Evolutionary conservation across 768 basidiomycete genomes (phyloP).

Genomic region (Imleria badia): DNA sequence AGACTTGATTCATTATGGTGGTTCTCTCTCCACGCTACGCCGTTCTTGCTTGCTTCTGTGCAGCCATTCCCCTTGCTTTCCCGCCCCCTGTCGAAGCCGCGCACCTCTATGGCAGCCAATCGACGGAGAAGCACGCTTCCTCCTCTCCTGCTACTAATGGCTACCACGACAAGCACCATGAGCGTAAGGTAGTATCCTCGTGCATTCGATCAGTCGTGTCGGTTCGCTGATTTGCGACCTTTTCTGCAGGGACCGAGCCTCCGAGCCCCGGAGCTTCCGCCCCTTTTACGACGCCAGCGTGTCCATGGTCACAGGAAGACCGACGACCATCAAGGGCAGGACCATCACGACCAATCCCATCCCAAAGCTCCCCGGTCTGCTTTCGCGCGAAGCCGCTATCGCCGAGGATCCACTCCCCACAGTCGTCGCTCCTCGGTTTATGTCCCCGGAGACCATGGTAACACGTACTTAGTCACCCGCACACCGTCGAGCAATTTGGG

Average conservation of each 20-base stretch:
- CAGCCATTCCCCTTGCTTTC: conserved; percentile 39
- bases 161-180: conserved; percentile 1
- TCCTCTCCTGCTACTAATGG: not conserved
- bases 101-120: conserved; percentile 31
- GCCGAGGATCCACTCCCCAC: conserved; percentile 4
- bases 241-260: not conserved
- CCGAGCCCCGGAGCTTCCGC: conserved; percentile 9
- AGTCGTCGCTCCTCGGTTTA: conserved; percentile 23
- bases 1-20: conserved; percentile 43
- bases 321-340: not conserved
- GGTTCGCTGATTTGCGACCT: not conserved
- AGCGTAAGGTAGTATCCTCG: conserved; percentile 1
- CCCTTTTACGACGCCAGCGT: conserved; percentile 15
- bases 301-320: not conserved
- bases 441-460: conserved; percentile 26
- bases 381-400: conserved; percentile 23
- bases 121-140: conserved; percentile 2
- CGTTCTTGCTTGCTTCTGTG: conserved; percentile 44
- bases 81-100: conserved; percentile 37
- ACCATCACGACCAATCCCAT: not conserved
- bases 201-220: not conserved
- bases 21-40: conserved; percentile 48
- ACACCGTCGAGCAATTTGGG: not conserved
- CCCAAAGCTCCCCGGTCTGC: conserved; percentile 15
- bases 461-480: conserved; percentile 28